Conservation (phyloP, 1,139 yeast species). For the Kodamaea derodonti region DNA sequence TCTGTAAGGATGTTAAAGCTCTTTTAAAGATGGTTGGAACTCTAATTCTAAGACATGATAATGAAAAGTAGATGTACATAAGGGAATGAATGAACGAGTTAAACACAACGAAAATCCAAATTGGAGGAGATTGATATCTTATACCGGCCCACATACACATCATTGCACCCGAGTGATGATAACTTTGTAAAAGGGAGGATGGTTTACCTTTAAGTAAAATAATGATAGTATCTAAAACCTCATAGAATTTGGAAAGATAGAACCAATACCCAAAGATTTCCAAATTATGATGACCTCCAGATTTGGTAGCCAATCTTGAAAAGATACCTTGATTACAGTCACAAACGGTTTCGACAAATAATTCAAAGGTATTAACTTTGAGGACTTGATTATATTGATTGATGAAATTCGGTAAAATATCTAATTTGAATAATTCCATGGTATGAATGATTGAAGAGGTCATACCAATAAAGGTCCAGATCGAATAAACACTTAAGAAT, state of each 20-base stretch:
- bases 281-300: slow-evolving; percentile 39
- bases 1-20: slow-evolving; percentile 63
- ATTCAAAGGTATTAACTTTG: slow-evolving; percentile 13
- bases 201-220: slow-evolving; percentile 69
- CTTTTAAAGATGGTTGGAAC: slow-evolving; percentile 61
- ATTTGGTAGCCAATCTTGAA: slow-evolving; percentile 21
- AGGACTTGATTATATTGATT: slow-evolving; percentile 10
- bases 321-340: slow-evolving; percentile 61
- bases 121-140: slow-evolving; percentile 68
- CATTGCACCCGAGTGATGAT: slow-evolving; percentile 83
- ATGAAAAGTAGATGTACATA: slow-evolving; percentile 71
- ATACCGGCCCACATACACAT: slow-evolving; percentile 82
- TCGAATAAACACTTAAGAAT: slow-evolving; percentile 60
- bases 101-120: slow-evolving; percentile 79
- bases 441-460: slow-evolving; percentile 43
- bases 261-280: slow-evolving; percentile 64
- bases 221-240: slow-evolving; percentile 65
- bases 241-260: slow-evolving; percentile 69
- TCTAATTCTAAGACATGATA: slow-evolving; percentile 56
- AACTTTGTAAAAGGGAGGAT: slow-evolving; percentile 65
- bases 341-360: slow-evolving; percentile 61
- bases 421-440: slow-evolving; percentile 25
- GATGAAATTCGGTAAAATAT: slow-evolving; percentile 19
- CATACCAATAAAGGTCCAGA: slow-evolving; percentile 75
- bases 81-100: slow-evolving; percentile 73